Conservation (phyloP, 352 stramenopile species). For the Phytophthora tentaculata region DNA sequence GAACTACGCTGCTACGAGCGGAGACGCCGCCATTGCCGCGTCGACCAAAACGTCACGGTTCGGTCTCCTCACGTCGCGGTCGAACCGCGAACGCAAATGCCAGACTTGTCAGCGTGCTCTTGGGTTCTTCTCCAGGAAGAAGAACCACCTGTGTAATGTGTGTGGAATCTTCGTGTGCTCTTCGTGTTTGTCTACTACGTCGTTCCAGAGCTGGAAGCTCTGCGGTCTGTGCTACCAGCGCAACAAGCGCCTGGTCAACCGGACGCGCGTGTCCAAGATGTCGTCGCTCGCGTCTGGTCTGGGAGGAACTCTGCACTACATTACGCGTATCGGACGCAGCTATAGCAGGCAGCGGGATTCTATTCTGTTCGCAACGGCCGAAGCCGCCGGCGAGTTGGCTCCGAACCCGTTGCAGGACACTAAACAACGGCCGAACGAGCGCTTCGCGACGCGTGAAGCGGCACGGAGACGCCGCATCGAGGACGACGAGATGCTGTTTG, state of each 20-base stretch:
- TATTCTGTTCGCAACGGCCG: slow-evolving; percentile 44
- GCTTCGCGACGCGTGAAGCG: slow-evolving; percentile 11
- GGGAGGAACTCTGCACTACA: slow-evolving; percentile 39
- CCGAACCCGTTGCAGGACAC: slow-evolving; percentile 41
- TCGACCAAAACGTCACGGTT: slow-evolving; percentile 39
- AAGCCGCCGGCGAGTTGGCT: slow-evolving; percentile 35
- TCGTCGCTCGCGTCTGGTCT: slow-evolving; percentile 47
- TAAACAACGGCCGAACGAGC: slow-evolving; percentile 30
- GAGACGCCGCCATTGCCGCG: slow-evolving; percentile 31
- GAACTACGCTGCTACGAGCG: slow-evolving; percentile 42
- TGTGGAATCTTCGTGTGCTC: slow-evolving; percentile 71
- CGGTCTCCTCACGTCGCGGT: slow-evolving; percentile 35
- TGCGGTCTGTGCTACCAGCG: slow-evolving; percentile 68
- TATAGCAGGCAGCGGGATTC: slow-evolving; percentile 50
- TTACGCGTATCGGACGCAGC: slow-evolving; percentile 42
- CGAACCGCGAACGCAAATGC: slow-evolving; percentile 59
- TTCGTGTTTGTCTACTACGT: slow-evolving; percentile 63
- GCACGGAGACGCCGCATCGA: slow-evolving; percentile 32
- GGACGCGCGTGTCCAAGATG: slow-evolving; percentile 60
- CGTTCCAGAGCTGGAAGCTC: slow-evolving; percentile 69
- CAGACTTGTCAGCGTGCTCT: slow-evolving; percentile 71
- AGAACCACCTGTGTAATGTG: slow-evolving; percentile 66
- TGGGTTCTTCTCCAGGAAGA: slow-evolving; percentile 64
- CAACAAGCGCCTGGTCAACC: slow-evolving; percentile 66
- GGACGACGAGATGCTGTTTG: slow-evolving; percentile 38